phyloP scores from a whole-genome alignment of 2,329 filamentous ascomycete species.

The Sphaerostilbella broomeana region DNA sequence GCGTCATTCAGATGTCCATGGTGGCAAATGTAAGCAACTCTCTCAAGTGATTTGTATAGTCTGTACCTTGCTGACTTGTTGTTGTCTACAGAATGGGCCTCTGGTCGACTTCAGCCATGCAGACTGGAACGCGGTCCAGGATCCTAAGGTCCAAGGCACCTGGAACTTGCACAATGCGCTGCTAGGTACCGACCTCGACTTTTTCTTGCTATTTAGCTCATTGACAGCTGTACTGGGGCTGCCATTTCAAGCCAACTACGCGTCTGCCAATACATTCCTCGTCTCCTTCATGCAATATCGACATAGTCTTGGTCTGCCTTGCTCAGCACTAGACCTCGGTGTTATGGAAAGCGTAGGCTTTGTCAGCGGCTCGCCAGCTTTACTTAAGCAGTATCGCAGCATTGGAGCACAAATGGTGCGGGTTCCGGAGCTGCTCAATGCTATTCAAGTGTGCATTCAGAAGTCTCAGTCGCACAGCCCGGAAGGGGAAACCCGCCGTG shows the following conservation, averaged over 20 bases:
- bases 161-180: slow-evolving; percentile 27
- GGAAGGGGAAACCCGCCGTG: no score
- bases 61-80: no score
- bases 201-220: slow-evolving; percentile 27
- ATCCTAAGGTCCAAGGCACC: slow-evolving; percentile 27
- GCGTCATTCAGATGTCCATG: slow-evolving; percentile 33
- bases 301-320: slow-evolving; percentile 27
- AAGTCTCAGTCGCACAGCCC: no score
- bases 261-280: slow-evolving; percentile 34
- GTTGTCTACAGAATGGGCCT: no score
- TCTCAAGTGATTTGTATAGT: no score
- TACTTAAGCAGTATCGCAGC: slow-evolving; percentile 13
- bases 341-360: slow-evolving; percentile 33
- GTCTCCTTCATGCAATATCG: slow-evolving; percentile 34
- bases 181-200: slow-evolving; percentile 16
- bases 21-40: slow-evolving; percentile 15
- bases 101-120: no score
- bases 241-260: slow-evolving; percentile 28
- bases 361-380: slow-evolving; percentile 17
- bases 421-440: no score
- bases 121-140: slow-evolving; percentile 20
- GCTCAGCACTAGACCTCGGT: slow-evolving; percentile 31
- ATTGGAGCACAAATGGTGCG: no score
- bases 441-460: no score
- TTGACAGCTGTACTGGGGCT: slow-evolving; percentile 21